These are phyloP conservation scores for Pichia californica DNA, from an alignment of 805 yeast species.

Conservation along the genomic window DNA sequence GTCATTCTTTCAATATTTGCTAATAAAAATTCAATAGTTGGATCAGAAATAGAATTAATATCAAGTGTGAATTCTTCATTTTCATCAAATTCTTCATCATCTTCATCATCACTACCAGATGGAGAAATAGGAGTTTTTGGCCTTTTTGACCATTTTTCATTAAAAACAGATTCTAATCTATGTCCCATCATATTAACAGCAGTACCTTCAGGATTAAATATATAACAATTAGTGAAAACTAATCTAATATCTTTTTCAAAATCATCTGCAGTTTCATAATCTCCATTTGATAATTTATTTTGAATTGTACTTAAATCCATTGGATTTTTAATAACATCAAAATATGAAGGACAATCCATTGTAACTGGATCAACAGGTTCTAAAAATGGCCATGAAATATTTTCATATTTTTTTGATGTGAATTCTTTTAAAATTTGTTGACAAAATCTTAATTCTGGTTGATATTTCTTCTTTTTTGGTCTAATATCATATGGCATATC, in stretches of 20 bases:
- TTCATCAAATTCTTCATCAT: slow-evolving; percentile 29
- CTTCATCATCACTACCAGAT: slow-evolving; percentile 37
- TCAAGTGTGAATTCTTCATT: slow-evolving; percentile 50
- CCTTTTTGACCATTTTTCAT: slow-evolving; percentile 81
- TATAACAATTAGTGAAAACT: slow-evolving; percentile 83
- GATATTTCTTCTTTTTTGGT: slow-evolving; percentile 87
- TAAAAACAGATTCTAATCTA: slow-evolving; percentile 77
- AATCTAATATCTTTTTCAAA: slow-evolving; percentile 78
- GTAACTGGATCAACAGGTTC: slow-evolving; percentile 96
- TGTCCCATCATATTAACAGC: slow-evolving; percentile 96
- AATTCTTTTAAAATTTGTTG: slow-evolving; percentile 77
- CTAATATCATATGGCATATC: slow-evolving; percentile 87
- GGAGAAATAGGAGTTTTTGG: slow-evolving; percentile 57
- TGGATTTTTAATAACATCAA: slow-evolving; percentile 80
- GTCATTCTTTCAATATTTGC: slow-evolving; percentile 83
- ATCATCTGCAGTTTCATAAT: slow-evolving; percentile 82
- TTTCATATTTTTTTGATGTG: slow-evolving; percentile 73
- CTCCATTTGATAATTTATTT: slow-evolving; percentile 74
- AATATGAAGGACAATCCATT: slow-evolving; percentile 83
- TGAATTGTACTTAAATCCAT: slow-evolving; percentile 91
- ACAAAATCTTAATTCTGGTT: slow-evolving; percentile 84
- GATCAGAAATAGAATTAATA: slow-evolving; percentile 66
- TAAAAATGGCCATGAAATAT: slow-evolving; percentile 82
- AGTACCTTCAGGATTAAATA: slow-evolving; percentile 93
- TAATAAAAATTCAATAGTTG: slow-evolving; percentile 85